phyloP scores from a whole-genome alignment of 2,329 filamentous ascomycete genomes.

The Trichoderma hamatum region DNA sequence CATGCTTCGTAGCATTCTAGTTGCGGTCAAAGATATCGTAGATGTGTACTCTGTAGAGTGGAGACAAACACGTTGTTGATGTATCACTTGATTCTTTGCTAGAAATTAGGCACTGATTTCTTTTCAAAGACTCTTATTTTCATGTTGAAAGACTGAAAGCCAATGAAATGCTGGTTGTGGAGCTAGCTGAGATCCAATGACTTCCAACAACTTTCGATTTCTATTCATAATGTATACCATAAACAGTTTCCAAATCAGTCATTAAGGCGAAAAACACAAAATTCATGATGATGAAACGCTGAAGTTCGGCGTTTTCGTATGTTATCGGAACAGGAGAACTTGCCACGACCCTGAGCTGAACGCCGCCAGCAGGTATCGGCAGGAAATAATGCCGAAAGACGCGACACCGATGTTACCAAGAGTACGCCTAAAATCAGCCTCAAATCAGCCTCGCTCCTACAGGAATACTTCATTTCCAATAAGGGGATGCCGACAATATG shows the following conservation, averaged over 20 bases:
- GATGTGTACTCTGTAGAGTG: background rate
- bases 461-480: background rate
- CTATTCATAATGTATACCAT: background rate
- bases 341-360: background rate
- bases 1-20: constrained; percentile 47
- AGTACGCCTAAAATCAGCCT: background rate
- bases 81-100: constrained; percentile 45
- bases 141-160: constrained; percentile 56
- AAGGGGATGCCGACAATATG: background rate
- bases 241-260: background rate
- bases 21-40: constrained; percentile 54
- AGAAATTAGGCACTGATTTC: constrained; percentile 60
- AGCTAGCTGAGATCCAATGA: background rate
- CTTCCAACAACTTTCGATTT: background rate
- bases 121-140: constrained; percentile 63
- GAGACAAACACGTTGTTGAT: background rate
- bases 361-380: background rate
- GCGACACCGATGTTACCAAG: background rate
- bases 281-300: background rate
- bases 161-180: constrained; percentile 54
- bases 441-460: background rate
- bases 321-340: background rate
- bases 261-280: background rate
- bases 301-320: background rate
- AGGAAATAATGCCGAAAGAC: background rate